These are phyloP conservation scores for Zygosaccharomyces bailii DNA, from an alignment of 805 yeast genomes.

Conservation along the genomic window DNA sequence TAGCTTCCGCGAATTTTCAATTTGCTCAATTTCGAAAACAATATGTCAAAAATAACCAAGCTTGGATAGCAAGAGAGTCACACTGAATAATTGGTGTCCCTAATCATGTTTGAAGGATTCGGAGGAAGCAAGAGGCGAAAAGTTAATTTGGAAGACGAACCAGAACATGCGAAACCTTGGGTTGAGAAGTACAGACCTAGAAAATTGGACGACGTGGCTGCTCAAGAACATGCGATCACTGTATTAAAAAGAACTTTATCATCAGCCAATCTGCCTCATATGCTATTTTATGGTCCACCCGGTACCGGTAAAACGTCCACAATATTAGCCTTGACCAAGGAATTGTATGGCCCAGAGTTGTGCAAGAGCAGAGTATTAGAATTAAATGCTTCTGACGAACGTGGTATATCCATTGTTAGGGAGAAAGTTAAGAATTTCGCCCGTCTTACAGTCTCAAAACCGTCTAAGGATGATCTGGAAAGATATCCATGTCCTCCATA, in stretches of 20 bases:
- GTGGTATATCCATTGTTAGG: conserved; percentile 85
- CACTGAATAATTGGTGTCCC: not conserved
- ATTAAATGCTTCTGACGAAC: conserved; percentile 84
- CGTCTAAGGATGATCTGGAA: conserved; percentile 60
- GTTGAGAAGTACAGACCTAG: conserved; percentile 94
- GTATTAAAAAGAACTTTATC: conserved; percentile 75
- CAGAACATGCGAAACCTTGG: conserved; percentile 63
- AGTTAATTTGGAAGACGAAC: conserved; percentile 16
- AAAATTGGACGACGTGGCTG: conserved; percentile 78
- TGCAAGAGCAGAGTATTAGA: conserved; percentile 72
- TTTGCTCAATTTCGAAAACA: too few species aligned
- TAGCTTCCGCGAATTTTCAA: not conserved
- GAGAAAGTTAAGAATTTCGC: conserved; percentile 86
- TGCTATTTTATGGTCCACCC: conserved; percentile 91
- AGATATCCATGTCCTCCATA: conserved; percentile 96
- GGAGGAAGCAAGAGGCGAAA: conserved; percentile 32
- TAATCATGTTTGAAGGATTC: conserved; percentile 23
- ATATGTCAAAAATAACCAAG: not conserved
- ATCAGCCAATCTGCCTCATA: conserved; percentile 84
- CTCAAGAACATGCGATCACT: conserved; percentile 85
- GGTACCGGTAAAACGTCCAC: conserved; percentile 94
- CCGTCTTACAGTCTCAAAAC: conserved; percentile 76
- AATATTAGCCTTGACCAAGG: conserved; percentile 74
- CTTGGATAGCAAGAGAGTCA: too few species aligned
- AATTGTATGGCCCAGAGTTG: conserved; percentile 70